Evolutionary conservation across 108 stramenopile genomes (phyloP).

Genomic region (Cafeteria roenbergensis): DNA sequence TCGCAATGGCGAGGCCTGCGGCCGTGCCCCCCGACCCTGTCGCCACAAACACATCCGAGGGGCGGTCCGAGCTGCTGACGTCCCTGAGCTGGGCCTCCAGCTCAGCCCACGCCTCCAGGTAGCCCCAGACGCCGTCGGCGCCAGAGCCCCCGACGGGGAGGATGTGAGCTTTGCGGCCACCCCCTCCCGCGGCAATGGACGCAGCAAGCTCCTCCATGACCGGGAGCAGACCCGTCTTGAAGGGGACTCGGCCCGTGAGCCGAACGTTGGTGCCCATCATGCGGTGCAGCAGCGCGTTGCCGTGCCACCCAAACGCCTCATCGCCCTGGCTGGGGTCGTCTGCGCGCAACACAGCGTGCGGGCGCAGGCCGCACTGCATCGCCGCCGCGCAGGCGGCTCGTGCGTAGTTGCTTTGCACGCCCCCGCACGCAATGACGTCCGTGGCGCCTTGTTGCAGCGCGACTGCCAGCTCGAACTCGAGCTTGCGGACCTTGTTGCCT

Average conservation of each 20-base stretch:
- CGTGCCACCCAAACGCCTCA: neutral
- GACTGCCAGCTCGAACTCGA: neutral
- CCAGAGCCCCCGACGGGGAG: neutral
- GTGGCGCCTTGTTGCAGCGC: neutral
- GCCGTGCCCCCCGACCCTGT: constrained; percentile 4
- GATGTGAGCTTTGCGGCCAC: neutral
- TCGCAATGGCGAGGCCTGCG: constrained; percentile 1
- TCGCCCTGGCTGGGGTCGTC: neutral
- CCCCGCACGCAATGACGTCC: neutral
- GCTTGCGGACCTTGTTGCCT: neutral
- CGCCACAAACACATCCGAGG: neutral
- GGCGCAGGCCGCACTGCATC: neutral
- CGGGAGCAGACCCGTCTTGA: neutral
- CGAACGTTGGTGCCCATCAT: neutral
- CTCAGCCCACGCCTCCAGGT: neutral
- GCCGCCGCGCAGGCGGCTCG: too few species aligned
- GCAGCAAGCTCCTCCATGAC: neutral
- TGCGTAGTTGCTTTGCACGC: neutral
- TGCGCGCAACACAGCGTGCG: neutral
- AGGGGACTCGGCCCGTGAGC: neutral
- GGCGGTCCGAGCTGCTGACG: neutral
- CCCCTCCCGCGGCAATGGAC: too few species aligned
- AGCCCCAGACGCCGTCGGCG: neutral
- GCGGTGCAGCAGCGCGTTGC: neutral
- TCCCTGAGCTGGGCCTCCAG: neutral